These are phyloP conservation scores for Botryotinia convoluta DNA, from an alignment of 2,329 filamentous ascomycete species.

Conservation along the genomic window DNA sequence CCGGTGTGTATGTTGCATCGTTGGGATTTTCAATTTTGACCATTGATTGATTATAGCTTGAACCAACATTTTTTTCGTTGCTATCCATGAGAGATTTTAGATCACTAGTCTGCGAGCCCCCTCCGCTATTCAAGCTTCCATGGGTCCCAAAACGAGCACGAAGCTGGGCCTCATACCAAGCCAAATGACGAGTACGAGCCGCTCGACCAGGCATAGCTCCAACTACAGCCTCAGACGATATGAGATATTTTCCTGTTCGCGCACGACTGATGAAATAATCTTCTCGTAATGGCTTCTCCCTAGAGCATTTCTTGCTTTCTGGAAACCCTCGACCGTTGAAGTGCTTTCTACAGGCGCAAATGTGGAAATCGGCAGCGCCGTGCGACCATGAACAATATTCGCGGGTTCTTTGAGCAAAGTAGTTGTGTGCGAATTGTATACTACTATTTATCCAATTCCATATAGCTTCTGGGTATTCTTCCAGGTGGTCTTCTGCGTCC, in stretches of 20 bases:
- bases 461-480: neutral
- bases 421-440: neutral
- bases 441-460: neutral
- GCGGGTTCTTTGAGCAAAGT: neutral
- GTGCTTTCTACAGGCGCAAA: constrained; percentile 9
- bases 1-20: neutral
- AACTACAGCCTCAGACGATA: neutral
- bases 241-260: neutral
- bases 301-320: neutral
- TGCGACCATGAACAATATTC: constrained; percentile 2
- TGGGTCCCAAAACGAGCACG: neutral
- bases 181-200: neutral
- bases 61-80: neutral
- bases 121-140: neutral
- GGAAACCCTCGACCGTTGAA: neutral
- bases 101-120: neutral
- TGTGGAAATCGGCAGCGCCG: neutral
- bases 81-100: neutral
- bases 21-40: neutral
- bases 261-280: neutral
- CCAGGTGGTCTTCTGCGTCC: neutral
- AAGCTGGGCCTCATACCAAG: neutral
- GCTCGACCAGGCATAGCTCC: neutral
- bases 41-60: neutral
- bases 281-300: neutral